Base-by-base conservation (phyloP, 352 stramenopile species). In the Globisporangium apiculatum region DNA sequence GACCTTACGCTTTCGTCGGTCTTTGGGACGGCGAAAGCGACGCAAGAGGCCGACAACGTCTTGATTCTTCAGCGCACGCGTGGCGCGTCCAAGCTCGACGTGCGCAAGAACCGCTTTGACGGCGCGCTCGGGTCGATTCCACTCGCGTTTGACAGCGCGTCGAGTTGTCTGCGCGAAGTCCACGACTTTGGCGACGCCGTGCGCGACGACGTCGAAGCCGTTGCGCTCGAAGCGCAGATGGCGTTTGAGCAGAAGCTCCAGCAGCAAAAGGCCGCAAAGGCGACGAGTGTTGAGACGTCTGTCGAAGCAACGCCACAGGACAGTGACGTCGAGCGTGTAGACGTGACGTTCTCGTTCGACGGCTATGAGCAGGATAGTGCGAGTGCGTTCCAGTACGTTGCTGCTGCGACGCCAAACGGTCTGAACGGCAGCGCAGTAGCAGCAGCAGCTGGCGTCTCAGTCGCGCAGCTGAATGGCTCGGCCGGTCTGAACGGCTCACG, bases 41-140 rank as follows among this genome's bases (percentile, higher is more conserved):
- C 97, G 2, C 97, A 99, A 77, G 97, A 99, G 78, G 97, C 97
- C 9, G 97, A 99, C 71, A 99, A 98, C 51, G 97, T 99, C 17
- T 68, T 99, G n/a, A 99, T 99, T 55, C 67, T 99, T 46, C 97
- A 99, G 75, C 80, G 82, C 53, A 89, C 78, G 12, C 66, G 71
- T 17, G 87, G 81, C 8, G 61, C 89, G 17, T 98, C 97, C 65
- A 98, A 94, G 61, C 60, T 99, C 9, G 96, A 99, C 61, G 86
- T 99, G 50, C 89, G 89, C 53, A 98, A 98, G 75, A 98, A 98
- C 68, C 86, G 95, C 8, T 98, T 97, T 61, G 90, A 97, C 60
- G 95, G 95, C 43, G 77, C 86, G 36, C 66, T 98, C 11, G 95
- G 95, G 45, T 91, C 79, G 17, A 89, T 97, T 55, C 71, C 71